A percentile compares a stretch with the other conserved stretches of the same genome.
These are phyloP conservation scores for Podosphaera aphanis DNA, from an alignment of 2,329 filamentous ascomycete genomes.

Conservation along the genomic window DNA sequence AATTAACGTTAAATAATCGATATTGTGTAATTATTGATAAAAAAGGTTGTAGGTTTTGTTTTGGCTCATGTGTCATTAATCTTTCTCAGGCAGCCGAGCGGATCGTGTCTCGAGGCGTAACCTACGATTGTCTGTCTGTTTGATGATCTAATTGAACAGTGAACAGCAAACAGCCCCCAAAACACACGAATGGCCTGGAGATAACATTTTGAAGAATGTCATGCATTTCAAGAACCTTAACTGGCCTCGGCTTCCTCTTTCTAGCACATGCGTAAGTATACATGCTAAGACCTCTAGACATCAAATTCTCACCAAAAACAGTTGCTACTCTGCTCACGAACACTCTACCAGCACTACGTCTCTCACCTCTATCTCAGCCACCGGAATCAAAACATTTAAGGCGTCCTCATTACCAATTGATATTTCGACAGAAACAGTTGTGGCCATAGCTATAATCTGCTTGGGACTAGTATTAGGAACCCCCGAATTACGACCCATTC, in stretches of 20 bases:
- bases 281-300: no score
- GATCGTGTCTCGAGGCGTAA: no score
- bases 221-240: slow-evolving; percentile 15
- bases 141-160: no score
- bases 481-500: slow-evolving; percentile 60
- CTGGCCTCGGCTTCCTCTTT: slow-evolving; percentile 51
- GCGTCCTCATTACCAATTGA: slow-evolving; percentile 46
- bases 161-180: no score
- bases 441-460: slow-evolving; percentile 59
- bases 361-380: slow-evolving; percentile 21
- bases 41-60: no score
- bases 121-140: no score
- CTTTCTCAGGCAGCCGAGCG: no score
- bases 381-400: slow-evolving; percentile 19
- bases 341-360: slow-evolving; percentile 36
- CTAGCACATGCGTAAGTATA: slow-evolving; percentile 61
- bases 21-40: no score
- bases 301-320: slow-evolving; percentile 19
- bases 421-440: slow-evolving; percentile 66
- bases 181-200: not conserved
- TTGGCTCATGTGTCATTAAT: no score
- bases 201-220: not conserved
- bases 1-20: no score
- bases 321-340: slow-evolving; percentile 91
- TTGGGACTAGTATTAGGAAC: slow-evolving; percentile 61